Evolutionary conservation across 805 yeast genomes (phyloP), one percentile per base, ranked within the genome.

Genomic region (Candida suzukii): DNA sequence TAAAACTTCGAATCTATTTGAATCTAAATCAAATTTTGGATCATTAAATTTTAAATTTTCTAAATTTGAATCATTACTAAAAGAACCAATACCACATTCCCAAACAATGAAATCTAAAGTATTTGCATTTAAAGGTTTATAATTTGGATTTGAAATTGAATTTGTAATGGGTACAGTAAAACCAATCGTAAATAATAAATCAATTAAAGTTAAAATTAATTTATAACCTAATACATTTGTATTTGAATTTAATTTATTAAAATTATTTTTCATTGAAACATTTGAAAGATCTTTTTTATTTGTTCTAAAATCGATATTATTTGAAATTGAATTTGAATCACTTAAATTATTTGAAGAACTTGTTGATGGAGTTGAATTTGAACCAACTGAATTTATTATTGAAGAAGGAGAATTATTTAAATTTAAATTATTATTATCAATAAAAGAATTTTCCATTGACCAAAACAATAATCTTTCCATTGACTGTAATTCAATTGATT

Each of bases 31-130:
- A 1, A 73, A 61, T 16, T 54, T 61, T 35, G 66, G 75, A 28
- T 41, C 51, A 31, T 47, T 37, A 30, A 30, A 38, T 14, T 38
- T 37, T 9, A 42, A 50, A 4, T 53, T 53, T 3, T 24, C 6
- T 29, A 10, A n/a, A 27, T 37, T 50, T 29, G 49, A 37, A 34
- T 43, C 50, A 7, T 40, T 40, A 4, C 46, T 58, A 2, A 58
- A 51, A 3, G 65, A 56, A 2, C 87, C 90, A 26, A 88, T 70
- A 6, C 96, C 96, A 3, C 83, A 77, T 50, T 85, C 95, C 96
- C 96, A 88, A 1, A 83, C 66, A 8, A 65, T 47, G 39, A 60
- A 62, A 20, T 70, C 70, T 4, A 56, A 42, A 18, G 37, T 37
- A 19, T 19, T 14, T 17, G 37, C 19, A 18, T 14, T 7, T 10